A percentile compares a stretch with the other conserved stretches of the same genome.
These are phyloP conservation scores for Hirschfeldia incana DNA, from an alignment of 345 rosid genomes.

Conservation along the genomic window DNA sequence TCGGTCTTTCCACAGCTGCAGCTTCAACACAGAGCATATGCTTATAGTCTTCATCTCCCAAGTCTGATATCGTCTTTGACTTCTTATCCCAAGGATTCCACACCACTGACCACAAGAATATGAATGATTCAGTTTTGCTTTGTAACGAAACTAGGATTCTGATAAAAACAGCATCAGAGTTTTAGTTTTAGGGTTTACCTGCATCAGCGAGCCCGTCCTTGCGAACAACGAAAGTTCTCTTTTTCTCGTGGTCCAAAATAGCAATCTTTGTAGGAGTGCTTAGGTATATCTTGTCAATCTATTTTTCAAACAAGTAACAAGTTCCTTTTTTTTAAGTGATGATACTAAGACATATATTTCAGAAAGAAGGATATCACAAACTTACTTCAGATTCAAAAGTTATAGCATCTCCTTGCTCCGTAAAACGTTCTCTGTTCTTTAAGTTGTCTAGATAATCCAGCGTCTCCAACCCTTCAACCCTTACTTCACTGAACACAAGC, in stretches of 20 bases:
- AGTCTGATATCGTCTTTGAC: slow-evolving; percentile 79
- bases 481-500: slow-evolving; percentile 73
- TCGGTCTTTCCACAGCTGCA: slow-evolving; percentile 74
- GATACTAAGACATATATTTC: background rate
- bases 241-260: slow-evolving; percentile 90
- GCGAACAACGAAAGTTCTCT: slow-evolving; percentile 88
- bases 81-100: slow-evolving; percentile 99
- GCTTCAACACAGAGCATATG: slow-evolving; percentile 94
- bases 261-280: slow-evolving; percentile 92
- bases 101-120: slow-evolving; percentile 54
- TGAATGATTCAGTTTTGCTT: background rate
- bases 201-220: slow-evolving; percentile 98
- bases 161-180: background rate
- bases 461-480: slow-evolving; percentile 95
- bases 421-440: slow-evolving; percentile 75
- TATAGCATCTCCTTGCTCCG: slow-evolving; percentile 95
- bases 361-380: slow-evolving; percentile 3
- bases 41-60: slow-evolving; percentile 95
- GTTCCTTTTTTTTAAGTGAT: background rate
- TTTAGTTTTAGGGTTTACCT: slow-evolving; percentile 49
- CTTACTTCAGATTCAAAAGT: slow-evolving; percentile 90
- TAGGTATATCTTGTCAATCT: slow-evolving; percentile 83
- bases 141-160: background rate
- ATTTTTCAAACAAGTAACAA: slow-evolving; percentile 21
- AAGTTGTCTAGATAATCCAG: slow-evolving; percentile 92